Conservation (phyloP, 1,284 basidiomycete species). For the Ceratobasidium sp. region DNA sequence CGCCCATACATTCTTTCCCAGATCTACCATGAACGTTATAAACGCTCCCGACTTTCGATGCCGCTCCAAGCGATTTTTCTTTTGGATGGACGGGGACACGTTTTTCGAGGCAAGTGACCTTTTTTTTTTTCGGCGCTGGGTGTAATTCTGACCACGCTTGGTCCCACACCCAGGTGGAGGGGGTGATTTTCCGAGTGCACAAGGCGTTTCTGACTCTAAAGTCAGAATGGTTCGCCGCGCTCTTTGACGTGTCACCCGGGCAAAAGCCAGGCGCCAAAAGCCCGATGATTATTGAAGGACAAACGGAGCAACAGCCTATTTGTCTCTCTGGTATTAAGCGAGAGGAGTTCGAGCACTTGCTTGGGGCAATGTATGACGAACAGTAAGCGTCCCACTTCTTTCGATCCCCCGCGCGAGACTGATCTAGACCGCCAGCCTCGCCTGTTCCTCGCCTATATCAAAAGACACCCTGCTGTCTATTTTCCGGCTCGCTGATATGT, state of each 20-base stretch:
- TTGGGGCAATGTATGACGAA: constrained; percentile 35
- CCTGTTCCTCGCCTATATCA: constrained; percentile 26
- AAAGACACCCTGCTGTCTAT: constrained; percentile 37
- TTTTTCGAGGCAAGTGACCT: constrained; percentile 29
- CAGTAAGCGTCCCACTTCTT: constrained; percentile 6
- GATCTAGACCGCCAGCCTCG: constrained; percentile 24
- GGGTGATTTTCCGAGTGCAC: constrained; percentile 36
- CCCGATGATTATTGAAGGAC: constrained; percentile 27
- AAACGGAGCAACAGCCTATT: constrained; percentile 35
- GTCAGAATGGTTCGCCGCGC: constrained; percentile 37
- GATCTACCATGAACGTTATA: constrained; percentile 25
- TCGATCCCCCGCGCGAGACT: background rate
- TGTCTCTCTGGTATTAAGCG: constrained; percentile 36
- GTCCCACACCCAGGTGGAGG: constrained; percentile 15
- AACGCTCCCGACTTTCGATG: constrained; percentile 15
- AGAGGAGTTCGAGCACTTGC: constrained; percentile 34
- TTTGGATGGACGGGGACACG: constrained; percentile 41
- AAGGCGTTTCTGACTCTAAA: constrained; percentile 36
- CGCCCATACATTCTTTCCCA: constrained; percentile 18
- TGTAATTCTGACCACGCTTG: background rate
- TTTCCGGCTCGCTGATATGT: constrained; percentile 41
- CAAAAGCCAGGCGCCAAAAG: constrained; percentile 8
- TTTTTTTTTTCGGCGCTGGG: background rate
- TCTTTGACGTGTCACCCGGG: constrained; percentile 21
- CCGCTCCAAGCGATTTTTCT: constrained; percentile 38